phyloP scores from a whole-genome alignment of 1,139 yeast species.

The Blastobotrys ciferrii region DNA sequence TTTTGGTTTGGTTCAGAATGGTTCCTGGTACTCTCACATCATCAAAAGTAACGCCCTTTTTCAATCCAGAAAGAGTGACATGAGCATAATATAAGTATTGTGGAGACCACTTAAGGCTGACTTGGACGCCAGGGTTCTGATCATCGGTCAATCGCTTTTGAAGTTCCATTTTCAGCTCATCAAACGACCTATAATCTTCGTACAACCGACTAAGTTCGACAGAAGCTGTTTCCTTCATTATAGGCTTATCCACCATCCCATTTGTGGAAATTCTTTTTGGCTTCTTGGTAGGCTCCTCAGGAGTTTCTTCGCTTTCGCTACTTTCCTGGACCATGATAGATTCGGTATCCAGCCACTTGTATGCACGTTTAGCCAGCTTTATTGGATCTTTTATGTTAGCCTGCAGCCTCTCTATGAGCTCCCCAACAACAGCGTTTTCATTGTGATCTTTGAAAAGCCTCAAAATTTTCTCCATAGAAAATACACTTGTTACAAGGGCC shows the following conservation, averaged over 20 bases:
- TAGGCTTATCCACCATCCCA: conserved; percentile 19
- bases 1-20: conserved; percentile 29
- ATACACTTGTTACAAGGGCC: conserved; percentile 44
- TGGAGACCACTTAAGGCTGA: conserved; percentile 38
- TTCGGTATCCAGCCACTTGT: conserved; percentile 19
- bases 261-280: conserved; percentile 9
- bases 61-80: conserved; percentile 18
- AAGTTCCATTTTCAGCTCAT: conserved; percentile 23
- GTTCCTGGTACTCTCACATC: conserved; percentile 21
- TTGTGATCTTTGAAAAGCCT: conserved; percentile 7
- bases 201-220: conserved; percentile 28
- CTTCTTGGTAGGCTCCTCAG: conserved; percentile 4
- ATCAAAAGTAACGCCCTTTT: conserved; percentile 17
- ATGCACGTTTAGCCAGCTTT: conserved; percentile 21
- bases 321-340: conserved; percentile 14
- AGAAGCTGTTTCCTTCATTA: conserved; percentile 23
- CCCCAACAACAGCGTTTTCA: background rate
- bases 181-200: conserved; percentile 24
- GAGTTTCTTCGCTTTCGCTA: conserved; percentile 11
- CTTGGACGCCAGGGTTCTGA: conserved; percentile 23
- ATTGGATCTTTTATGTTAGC: conserved; percentile 13
- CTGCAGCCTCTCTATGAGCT: conserved; percentile 14
- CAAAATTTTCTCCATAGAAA: conserved; percentile 27
- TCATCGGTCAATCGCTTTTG: conserved; percentile 20
- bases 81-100: conserved; percentile 34